phyloP scores from a whole-genome alignment of 2,329 filamentous ascomycete genomes.

The Fusarium lyarnte region DNA sequence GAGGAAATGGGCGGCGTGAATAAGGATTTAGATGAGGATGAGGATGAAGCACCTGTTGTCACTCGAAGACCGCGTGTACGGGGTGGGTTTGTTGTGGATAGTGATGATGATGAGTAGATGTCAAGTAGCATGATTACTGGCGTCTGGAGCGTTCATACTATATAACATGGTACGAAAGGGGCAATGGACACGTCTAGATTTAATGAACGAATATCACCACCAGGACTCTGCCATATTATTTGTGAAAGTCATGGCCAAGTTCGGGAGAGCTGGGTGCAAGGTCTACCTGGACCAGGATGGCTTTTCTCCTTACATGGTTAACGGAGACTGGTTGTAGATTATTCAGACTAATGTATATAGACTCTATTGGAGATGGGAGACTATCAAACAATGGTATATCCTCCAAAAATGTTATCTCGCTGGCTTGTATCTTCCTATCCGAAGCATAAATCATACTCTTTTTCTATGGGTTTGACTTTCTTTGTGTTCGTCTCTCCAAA shows the following conservation, averaged over 20 bases:
- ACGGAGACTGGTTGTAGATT: neutral
- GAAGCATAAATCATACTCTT: neutral
- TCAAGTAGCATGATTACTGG: slow-evolving; percentile 3
- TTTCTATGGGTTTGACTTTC: slow-evolving; percentile 12
- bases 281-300: neutral
- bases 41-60: slow-evolving; percentile 42
- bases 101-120: slow-evolving; percentile 63
- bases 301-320: neutral
- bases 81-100: slow-evolving; percentile 67
- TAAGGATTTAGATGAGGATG: slow-evolving; percentile 44
- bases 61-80: slow-evolving; percentile 56
- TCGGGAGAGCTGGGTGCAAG: neutral
- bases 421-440: neutral
- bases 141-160: slow-evolving; percentile 16
- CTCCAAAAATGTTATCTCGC: neutral
- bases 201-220: slow-evolving; percentile 20
- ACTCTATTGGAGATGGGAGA: neutral
- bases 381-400: slow-evolving; percentile 19
- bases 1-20: slow-evolving; percentile 40
- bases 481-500: slow-evolving; percentile 35
- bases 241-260: neutral
- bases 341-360: neutral
- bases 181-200: neutral
- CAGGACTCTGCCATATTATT: neutral
- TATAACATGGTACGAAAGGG: neutral